Base-by-base conservation (phyloP, 2,329 filamentous ascomycete genomes). In the Cryoendolithus antarcticus region DNA sequence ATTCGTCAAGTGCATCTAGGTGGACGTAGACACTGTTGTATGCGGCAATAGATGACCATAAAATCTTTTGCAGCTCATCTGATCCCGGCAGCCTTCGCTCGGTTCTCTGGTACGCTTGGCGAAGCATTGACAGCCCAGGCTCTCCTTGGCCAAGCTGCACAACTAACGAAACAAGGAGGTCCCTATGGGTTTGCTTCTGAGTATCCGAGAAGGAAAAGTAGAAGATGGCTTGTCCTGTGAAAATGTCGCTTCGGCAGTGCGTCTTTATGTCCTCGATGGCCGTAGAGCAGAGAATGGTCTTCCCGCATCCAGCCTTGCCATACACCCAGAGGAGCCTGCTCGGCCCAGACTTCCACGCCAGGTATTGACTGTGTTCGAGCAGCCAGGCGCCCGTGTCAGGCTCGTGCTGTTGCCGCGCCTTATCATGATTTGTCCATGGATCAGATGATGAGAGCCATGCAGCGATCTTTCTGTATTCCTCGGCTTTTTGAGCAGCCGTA, bases 1-100 rank as follows among this genome's bases (percentile, higher is more conserved):
- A 57, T 39, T 61, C 57, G 32, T 62, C 56, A n/a, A 61, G 40
- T 11, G 54, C 59, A 45, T 61, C 58, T 9, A 62, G 32, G 1
- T 54, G 44, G 24, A 61, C 42, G 40, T 53, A 59, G 1, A 53
- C 48, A 36, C 29, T 56, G 48, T 33, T 39, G 34, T 43, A 42
- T 27, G 43, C 32, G 12, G 30, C 19, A 8, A 44, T 29, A 9
- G 36, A 45, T 9, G 37, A n/a, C 4, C 30, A 29, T 30, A 52
- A 34, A 13, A 48, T 47, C 27, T 39, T 42, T 34, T 50, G 21
- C 29, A 53, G 40, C 29, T 50, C 43, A 34, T 46, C 41, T 6
- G 41, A 30, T 15, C 40, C 34, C n/a, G 42, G 48, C 21, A 9
- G 10, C 9, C 34, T 24, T 35, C 34, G 32, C 8, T 41, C 30